Evolutionary conservation across 1,284 basidiomycete genomes (phyloP), one percentile per base, ranked within the genome.

Genomic region (Singerocomus rubriflavus): DNA sequence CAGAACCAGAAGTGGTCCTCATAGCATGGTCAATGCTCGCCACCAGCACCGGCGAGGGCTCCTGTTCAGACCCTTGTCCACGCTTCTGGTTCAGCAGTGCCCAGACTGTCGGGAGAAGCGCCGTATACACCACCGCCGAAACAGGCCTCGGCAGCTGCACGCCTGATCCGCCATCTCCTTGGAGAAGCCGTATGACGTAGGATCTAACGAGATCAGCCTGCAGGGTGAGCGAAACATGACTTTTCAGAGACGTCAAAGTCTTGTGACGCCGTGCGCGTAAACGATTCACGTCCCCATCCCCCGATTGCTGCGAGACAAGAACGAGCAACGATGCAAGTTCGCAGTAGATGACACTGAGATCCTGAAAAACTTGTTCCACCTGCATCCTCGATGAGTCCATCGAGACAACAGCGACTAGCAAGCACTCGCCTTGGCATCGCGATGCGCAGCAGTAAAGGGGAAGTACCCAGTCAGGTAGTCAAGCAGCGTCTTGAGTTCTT

Each of bases 71-170:
- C 56, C 14, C 51, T 57, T n/a, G 44, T 63, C 56, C 48, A 57
- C 40, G 42, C 56, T 47, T 31, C 71, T 77, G 61, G 43, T 80
- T 84, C 45, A 94, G 65, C 40, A 97, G 72, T 26, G 85, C 80
- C 91, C 92, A 96, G 39, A 96, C 76, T 2, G 91, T 88, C 2
- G 93, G 91, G 17, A 93, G 72, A 29, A 95, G 74, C 2, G 84
- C 77, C 4, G 70, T 61, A 69, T 93, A 96, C 12, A 82, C 76
- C n/a, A 75, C 63, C 1, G 82, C 70, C 11, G 80, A 76, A 44
- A 94, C 71, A 0, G 80, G 54, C 62, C 73, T 64, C 67, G 70
- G 62, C 59, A 77, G 59, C 61, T 73, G 71, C 51, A 59, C 65
- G 37, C 62, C 57, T 25, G 69, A 67, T 44, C 74, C 66, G 36